These are phyloP conservation scores for Cucurbita moschata DNA, from an alignment of 306 rosid genomes.

Conservation along the genomic window DNA sequence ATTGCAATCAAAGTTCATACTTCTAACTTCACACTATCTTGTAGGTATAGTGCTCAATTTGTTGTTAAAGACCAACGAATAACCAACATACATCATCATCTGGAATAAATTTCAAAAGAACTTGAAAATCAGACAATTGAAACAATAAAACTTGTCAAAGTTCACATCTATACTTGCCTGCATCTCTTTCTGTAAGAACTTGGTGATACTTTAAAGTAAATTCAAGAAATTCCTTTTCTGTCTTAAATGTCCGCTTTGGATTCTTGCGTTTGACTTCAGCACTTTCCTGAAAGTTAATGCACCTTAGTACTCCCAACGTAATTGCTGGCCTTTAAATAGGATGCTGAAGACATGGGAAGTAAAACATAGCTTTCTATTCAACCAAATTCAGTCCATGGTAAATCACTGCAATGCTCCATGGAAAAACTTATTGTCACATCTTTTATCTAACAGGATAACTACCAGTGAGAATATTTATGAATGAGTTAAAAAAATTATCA, in stretches of 20 bases:
- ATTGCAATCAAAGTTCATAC: neutral
- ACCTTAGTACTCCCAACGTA: neutral
- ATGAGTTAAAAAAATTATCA: neutral
- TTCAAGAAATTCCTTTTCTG: conserved; percentile 85
- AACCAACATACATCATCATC: neutral
- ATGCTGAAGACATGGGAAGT: neutral
- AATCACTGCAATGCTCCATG: neutral
- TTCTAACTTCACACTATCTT: neutral
- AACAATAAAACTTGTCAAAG: neutral
- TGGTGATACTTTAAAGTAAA: conserved; percentile 82
- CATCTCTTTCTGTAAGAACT: conserved; percentile 80
- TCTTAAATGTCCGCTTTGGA: conserved; percentile 59
- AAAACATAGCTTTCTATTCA: neutral
- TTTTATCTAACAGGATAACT: neutral
- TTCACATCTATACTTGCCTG: conserved; percentile 36
- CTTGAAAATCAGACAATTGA: conserved; percentile 4
- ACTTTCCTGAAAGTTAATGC: conserved; percentile 34
- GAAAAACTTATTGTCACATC: neutral
- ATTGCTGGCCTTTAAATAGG: neutral
- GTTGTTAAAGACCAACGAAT: neutral
- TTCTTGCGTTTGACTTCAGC: conserved; percentile 61
- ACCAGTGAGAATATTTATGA: neutral
- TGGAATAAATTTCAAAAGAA: neutral
- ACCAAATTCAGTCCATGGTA: neutral
- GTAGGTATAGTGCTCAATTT: neutral